Conservation (phyloP, 106 monocot species). For the Triglochin maritima region DNA sequence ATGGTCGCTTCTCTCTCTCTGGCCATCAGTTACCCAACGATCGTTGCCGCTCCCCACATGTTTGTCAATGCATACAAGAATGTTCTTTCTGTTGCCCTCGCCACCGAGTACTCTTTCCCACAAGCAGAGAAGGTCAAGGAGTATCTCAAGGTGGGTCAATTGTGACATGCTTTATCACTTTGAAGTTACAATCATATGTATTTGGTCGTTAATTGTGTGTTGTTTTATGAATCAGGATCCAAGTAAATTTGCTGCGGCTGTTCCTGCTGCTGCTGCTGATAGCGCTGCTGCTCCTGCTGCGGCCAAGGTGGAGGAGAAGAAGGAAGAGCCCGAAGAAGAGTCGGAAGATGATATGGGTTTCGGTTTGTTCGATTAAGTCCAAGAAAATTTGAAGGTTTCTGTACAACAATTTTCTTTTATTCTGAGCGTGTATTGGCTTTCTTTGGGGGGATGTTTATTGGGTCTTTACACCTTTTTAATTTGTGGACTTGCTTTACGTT, state of each 20-base stretch:
- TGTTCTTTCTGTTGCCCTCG: conserved; percentile 66
- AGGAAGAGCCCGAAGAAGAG: conserved; percentile 68
- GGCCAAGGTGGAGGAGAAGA: conserved; percentile 38
- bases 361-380: conserved; percentile 54
- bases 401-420: too few relatives aligned
- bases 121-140: conserved; percentile 83
- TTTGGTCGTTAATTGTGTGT: neutral
- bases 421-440: too few relatives aligned
- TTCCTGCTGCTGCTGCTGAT: conserved; percentile 24
- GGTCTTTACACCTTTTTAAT: too few relatives aligned
- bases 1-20: conserved; percentile 66
- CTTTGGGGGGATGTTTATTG: too few relatives aligned
- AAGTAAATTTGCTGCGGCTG: conserved; percentile 72
- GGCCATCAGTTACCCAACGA: conserved; percentile 68
- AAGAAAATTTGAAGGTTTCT: too few relatives aligned
- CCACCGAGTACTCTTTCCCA: conserved; percentile 70
- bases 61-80: conserved; percentile 91
- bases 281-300: conserved; percentile 20
- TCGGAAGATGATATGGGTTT: conserved; percentile 80
- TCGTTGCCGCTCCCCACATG: conserved; percentile 76
- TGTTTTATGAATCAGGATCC: conserved; percentile 44
- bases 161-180: too few relatives aligned
- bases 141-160: conserved; percentile 48
- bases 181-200: neutral
- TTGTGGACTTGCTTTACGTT: too few relatives aligned